phyloP scores from a whole-genome alignment of 495 filamentous ascomycete species.

The Apiosordaria backusii region DNA sequence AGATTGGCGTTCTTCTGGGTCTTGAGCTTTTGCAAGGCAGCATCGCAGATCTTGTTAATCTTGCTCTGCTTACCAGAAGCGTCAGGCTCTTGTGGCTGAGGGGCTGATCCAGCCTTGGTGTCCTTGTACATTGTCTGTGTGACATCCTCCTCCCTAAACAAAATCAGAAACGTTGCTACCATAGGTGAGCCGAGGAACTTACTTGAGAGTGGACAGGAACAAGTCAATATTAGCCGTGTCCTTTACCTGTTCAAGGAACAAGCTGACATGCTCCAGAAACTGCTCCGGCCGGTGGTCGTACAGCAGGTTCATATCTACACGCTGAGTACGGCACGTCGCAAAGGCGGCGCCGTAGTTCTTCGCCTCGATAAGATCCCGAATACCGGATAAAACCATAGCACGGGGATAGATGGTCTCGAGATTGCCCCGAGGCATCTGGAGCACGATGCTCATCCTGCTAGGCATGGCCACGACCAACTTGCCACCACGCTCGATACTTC shows the following conservation, averaged over 20 bases:
- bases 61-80: conserved; percentile 49
- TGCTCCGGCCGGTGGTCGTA: conserved; percentile 84
- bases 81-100: conserved; percentile 14
- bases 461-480: conserved; percentile 87
- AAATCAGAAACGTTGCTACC: conserved; percentile 3
- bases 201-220: conserved; percentile 86
- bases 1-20: conserved; percentile 63
- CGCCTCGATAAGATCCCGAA: conserved; percentile 70
- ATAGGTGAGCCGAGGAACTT: conserved; percentile 28
- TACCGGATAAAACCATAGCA: conserved; percentile 85
- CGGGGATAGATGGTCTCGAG: conserved; percentile 92
- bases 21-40: conserved; percentile 66
- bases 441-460: conserved; percentile 70
- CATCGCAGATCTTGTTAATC: conserved; percentile 85
- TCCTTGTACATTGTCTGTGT: conserved; percentile 91
- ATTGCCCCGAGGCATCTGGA: conserved; percentile 95
- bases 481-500: conserved; percentile 87
- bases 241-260: conserved; percentile 85
- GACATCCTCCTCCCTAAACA: conserved; percentile 80
- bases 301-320: conserved; percentile 98
- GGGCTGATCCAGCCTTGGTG: conserved; percentile 48
- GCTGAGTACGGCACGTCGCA: conserved; percentile 79
- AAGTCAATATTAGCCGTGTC: conserved; percentile 84
- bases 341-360: conserved; percentile 84
- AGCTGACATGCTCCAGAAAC: conserved; percentile 68